These are phyloP conservation scores for Ruellia speciosa DNA, from an alignment of 305 asterid genomes.

Conservation along the genomic window DNA sequence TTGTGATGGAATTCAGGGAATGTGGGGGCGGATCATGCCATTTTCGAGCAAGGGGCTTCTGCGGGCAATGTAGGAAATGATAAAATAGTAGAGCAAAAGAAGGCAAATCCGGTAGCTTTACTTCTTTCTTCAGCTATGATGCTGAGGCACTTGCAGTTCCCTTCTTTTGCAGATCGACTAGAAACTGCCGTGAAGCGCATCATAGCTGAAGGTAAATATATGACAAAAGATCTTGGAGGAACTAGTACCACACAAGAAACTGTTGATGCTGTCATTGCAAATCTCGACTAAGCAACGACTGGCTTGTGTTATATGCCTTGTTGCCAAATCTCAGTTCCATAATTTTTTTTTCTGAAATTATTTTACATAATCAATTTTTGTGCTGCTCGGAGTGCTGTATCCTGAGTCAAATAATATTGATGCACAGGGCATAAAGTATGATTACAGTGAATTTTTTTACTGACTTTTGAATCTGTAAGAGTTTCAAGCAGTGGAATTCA, in stretches of 20 bases:
- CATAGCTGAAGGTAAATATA: constrained; percentile 57
- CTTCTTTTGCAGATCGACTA: constrained; percentile 86
- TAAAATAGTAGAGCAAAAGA: constrained; percentile 57
- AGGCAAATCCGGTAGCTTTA: constrained; percentile 89
- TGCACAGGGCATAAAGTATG: background rate
- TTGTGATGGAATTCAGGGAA: constrained; percentile 49
- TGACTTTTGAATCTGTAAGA: background rate
- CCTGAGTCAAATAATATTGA: constrained; percentile 25
- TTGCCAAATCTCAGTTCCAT: too few species aligned
- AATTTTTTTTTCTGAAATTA: constrained; percentile 2
- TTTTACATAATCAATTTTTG: constrained; percentile 25
- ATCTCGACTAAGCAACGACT: constrained; percentile 36
- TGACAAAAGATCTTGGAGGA: constrained; percentile 74
- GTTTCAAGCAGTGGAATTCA: too few species aligned
- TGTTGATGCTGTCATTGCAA: constrained; percentile 78
- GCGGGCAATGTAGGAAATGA: constrained; percentile 94
- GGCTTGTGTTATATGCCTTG: too few species aligned
- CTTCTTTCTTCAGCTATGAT: constrained; percentile 97
- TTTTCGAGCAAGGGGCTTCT: constrained; percentile 98
- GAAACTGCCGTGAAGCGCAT: constrained; percentile 79
- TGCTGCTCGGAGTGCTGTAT: background rate
- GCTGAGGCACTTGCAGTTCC: constrained; percentile 95
- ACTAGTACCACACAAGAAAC: constrained; percentile 78
- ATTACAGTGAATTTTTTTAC: background rate
- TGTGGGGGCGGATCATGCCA: constrained; percentile 92